Conservation (phyloP, 2,329 filamentous ascomycete species). For the Geosmithia morbida region DNA sequence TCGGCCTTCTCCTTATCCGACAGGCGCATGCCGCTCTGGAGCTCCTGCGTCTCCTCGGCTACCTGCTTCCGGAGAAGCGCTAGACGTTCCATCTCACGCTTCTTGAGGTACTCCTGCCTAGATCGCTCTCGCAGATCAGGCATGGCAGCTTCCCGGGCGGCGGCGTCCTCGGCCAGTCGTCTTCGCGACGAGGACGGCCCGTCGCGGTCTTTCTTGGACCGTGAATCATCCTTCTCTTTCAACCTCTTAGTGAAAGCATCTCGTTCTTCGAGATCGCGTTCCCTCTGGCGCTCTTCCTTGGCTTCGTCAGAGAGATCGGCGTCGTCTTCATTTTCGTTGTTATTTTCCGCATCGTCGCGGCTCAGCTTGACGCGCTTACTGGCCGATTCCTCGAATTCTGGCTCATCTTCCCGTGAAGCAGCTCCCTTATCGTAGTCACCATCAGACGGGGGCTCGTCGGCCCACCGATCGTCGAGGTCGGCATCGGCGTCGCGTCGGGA, state of each 20-base stretch:
- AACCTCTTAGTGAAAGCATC: conserved; percentile 70
- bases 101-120: conserved; percentile 84
- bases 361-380: conserved; percentile 54
- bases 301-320: conserved; percentile 45
- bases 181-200: conserved; percentile 43
- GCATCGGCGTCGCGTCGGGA: conserved; percentile 19
- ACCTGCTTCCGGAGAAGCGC: conserved; percentile 84
- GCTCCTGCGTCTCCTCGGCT: conserved; percentile 70
- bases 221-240: conserved; percentile 54
- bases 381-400: conserved; percentile 53
- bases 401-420: conserved; percentile 22
- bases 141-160: conserved; percentile 55
- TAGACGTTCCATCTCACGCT: conserved; percentile 75
- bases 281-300: conserved; percentile 39
- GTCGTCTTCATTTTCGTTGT: conserved; percentile 34
- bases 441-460: conserved; percentile 45
- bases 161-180: conserved; percentile 34
- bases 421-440: conserved; percentile 14
- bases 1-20: conserved; percentile 71
- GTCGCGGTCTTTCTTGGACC: conserved; percentile 52
- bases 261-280: conserved; percentile 58
- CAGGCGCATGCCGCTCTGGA: conserved; percentile 60
- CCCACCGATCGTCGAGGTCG: conserved; percentile 69
- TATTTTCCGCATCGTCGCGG: conserved; percentile 31
- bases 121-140: conserved; percentile 71